Evolutionary conservation across 1,284 basidiomycete species (phyloP), one percentile per base, ranked within the genome.

Genomic region (Sporisorium sorghi): DNA sequence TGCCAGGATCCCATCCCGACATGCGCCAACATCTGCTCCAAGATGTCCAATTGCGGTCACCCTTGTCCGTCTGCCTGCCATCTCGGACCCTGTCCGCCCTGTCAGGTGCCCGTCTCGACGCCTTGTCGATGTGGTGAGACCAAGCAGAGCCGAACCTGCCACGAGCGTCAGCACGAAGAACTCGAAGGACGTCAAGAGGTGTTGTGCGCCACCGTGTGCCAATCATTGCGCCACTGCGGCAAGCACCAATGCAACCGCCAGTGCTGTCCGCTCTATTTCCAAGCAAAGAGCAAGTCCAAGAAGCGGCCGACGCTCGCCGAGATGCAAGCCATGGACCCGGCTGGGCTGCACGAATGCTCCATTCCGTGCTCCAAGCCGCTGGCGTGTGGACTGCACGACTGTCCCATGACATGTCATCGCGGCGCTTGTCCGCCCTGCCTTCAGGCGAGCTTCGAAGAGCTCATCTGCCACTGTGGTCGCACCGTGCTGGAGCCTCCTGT

Each of bases 401-500:
- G 83, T 53, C 78, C 78, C 2, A 63, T 78, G 57, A 65, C 63
- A 17, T 84, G 83, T 54, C 83, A 84, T 54, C 78, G 83, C 12
- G 82, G 82, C 24, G 70, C 80, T 1, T 84, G 83, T 53, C 76
- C 79, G 32, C 82, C 80, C 1, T 84, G 83, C 59, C 64, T 84
- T 37, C 79, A 80, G 42, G 80, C 82, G 12, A 75, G 71, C 44
- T 84, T 84, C 49, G 78, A 81, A 24, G 83, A 84, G 54, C 60
- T 83, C 33, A 63, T 64, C 39, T 84, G 83, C 56, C 67, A 78
- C 49, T 84, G 83, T 46, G 82, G 82, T 12, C 70, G 82, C 24
- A 84, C 82, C 0, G 77, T 83, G 8, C 42, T 84, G 17, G 83
- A 84, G 51, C 83, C 83, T 28, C 83, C 83, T 5, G 79, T 84